These are phyloP conservation scores for Backusella morwellensis DNA, from an alignment of 192 early-diverging fungal genomes.

Conservation along the genomic window DNA sequence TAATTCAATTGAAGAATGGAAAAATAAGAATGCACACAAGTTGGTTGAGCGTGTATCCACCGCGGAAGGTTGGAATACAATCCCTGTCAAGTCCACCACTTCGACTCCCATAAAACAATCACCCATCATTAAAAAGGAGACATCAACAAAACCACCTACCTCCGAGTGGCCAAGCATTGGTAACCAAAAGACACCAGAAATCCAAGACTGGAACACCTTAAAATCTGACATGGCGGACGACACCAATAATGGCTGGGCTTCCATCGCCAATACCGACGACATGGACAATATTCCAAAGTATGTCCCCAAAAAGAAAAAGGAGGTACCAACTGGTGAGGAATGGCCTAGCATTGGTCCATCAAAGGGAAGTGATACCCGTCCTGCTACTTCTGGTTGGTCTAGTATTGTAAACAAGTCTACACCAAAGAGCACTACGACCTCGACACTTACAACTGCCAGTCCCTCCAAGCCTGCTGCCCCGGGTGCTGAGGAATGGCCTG, in stretches of 20 bases:
- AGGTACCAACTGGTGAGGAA: neutral
- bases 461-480: neutral
- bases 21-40: neutral
- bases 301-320: neutral
- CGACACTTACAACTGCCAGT: neutral
- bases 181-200: neutral
- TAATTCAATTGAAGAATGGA: slow-evolving; percentile 1
- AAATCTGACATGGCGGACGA: neutral
- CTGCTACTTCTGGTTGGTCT: neutral
- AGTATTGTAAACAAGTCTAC: neutral
- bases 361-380: neutral
- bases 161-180: neutral
- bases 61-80: neutral
- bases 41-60: neutral
- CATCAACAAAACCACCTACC: neutral
- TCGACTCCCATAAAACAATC: neutral
- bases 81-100: neutral
- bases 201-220: neutral
- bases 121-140: neutral
- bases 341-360: neutral
- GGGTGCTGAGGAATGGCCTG: neutral
- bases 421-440: neutral
- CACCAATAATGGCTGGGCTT: neutral
- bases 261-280: neutral
- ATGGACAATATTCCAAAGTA: neutral